A percentile compares a stretch with the other conserved stretches of the same genome.
Evolutionary conservation across 495 filamentous ascomycete genomes (phyloP).

Genomic region (Neurospora sp.): DNA sequence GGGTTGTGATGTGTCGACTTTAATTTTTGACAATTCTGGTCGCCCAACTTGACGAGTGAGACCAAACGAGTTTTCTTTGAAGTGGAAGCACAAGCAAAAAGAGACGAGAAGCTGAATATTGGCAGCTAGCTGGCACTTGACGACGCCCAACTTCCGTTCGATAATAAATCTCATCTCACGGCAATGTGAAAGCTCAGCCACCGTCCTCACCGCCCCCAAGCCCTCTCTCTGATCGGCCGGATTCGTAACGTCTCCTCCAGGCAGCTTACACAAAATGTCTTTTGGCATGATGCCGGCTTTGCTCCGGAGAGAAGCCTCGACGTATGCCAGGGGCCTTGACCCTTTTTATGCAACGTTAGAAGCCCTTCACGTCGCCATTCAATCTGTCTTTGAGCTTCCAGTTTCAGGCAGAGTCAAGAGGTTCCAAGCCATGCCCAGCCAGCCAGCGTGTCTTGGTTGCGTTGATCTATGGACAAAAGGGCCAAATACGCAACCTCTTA

Average conservation of each 20-base stretch:
- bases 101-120: conserved; percentile 1
- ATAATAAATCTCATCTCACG: background rate
- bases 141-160: conserved; percentile 12
- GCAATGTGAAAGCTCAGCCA: conserved; percentile 17
- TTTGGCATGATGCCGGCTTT: background rate
- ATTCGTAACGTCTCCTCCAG: background rate
- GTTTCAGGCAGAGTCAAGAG: background rate
- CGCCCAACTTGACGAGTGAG: background rate
- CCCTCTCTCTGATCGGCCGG: background rate
- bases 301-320: background rate
- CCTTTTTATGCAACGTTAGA: conserved; percentile 1
- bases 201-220: conserved; percentile 23
- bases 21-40: background rate
- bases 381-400: background rate
- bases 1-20: conserved; percentile 4
- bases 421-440: background rate
- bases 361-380: background rate
- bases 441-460: background rate
- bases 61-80: background rate
- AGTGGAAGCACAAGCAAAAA: conserved; percentile 1
- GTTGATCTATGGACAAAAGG: background rate
- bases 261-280: conserved; percentile 1
- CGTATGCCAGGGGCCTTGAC: background rate
- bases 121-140: conserved; percentile 4
- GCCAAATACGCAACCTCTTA: background rate